Evolutionary conservation across 306 rosid species (phyloP).

Genomic region (Oxytropis ochrocephala): DNA sequence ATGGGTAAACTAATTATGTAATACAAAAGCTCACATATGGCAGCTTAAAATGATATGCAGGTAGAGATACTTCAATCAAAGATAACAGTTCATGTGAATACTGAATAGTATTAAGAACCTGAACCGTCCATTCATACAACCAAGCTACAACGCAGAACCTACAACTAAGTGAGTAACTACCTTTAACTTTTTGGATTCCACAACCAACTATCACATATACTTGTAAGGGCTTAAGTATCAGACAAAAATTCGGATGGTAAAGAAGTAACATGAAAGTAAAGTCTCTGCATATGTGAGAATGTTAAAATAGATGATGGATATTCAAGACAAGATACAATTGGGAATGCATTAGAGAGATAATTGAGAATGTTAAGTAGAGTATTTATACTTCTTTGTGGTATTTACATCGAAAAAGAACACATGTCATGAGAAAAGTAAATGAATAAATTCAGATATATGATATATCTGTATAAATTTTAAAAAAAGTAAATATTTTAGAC

Average conservation of each 20-base stretch:
- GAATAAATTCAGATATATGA: too few relatives aligned
- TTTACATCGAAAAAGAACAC: too few relatives aligned
- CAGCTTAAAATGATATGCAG: neutral
- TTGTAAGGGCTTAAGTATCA: neutral
- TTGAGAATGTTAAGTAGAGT: too few relatives aligned
- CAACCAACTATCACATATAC: neutral
- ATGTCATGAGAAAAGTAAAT: too few relatives aligned
- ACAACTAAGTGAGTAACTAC: neutral
- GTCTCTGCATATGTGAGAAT: neutral
- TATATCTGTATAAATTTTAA: too few relatives aligned
- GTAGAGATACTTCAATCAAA: neutral
- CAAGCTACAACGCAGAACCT: neutral
- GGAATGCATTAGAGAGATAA: neutral
- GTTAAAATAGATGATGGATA: neutral
- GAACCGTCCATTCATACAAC: neutral
- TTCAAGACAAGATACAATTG: neutral
- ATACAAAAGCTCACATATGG: neutral
- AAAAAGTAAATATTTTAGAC: too few relatives aligned
- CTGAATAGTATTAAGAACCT: slow-evolving; percentile 18
- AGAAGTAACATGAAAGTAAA: neutral
- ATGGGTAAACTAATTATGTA: neutral
- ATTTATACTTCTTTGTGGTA: too few relatives aligned
- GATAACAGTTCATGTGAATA: neutral
- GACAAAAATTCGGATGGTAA: neutral
- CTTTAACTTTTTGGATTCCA: neutral